These are phyloP conservation scores for Raddia distichophylla DNA, from an alignment of 176 grass and related monocot species.

Conservation along the genomic window DNA sequence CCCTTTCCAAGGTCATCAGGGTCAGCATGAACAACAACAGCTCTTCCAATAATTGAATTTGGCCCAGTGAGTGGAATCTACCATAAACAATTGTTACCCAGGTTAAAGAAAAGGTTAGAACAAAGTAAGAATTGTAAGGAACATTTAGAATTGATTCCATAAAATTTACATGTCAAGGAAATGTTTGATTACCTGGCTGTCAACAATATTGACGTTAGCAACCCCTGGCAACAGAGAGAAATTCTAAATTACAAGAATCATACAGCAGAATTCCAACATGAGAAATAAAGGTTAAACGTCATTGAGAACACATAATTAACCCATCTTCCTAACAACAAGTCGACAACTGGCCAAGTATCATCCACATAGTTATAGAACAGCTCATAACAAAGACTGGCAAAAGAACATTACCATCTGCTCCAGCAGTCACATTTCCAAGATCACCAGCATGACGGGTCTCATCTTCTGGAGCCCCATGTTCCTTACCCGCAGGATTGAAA, in stretches of 20 bases:
- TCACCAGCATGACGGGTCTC: slow-evolving; percentile 79
- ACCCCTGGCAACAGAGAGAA: slow-evolving; percentile 34
- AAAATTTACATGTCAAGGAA: not conserved
- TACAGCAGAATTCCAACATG: not conserved
- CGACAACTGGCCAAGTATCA: not conserved
- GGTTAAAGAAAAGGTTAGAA: not conserved
- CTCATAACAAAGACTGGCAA: not conserved
- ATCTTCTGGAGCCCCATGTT: slow-evolving; percentile 75
- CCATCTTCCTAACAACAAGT: not conserved
- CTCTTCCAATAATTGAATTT: slow-evolving; percentile 69
- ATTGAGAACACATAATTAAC: not conserved
- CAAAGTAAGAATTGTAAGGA: not conserved
- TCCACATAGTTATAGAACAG: not conserved
- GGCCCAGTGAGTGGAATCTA: slow-evolving; percentile 67
- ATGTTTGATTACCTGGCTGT: slow-evolving; percentile 34
- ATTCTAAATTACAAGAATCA: slow-evolving; percentile 23
- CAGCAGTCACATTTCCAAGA: slow-evolving; percentile 85
- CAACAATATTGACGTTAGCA: slow-evolving; percentile 37
- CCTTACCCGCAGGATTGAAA: slow-evolving; percentile 80
- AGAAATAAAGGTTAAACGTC: not conserved
- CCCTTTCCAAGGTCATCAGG: slow-evolving; percentile 84
- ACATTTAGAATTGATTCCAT: not conserved
- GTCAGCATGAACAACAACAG: slow-evolving; percentile 79
- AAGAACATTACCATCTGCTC: slow-evolving; percentile 52
- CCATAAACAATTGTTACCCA: slow-evolving; percentile 25